phyloP scores from a whole-genome alignment of 192 early-diverging fungal genomes.

The Chytriomyces confervae region DNA sequence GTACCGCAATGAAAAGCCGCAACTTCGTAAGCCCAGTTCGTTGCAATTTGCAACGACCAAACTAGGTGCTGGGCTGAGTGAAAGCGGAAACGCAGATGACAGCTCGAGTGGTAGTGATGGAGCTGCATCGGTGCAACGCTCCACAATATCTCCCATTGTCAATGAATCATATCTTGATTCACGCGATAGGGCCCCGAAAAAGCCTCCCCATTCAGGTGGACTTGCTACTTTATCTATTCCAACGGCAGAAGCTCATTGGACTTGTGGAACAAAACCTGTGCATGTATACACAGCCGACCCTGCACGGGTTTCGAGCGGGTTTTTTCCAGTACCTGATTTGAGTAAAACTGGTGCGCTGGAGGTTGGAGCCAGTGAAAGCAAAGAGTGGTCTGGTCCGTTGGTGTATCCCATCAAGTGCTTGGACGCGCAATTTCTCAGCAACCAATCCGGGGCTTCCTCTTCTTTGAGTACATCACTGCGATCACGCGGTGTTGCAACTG shows the following conservation, averaged over 20 bases:
- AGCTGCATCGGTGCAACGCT: too few relatives aligned
- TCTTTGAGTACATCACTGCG: conserved; percentile 18
- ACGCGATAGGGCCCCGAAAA: not conserved
- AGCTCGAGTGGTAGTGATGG: not conserved
- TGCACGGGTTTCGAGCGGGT: conserved; percentile 28
- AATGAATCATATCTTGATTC: not conserved
- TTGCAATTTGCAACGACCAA: conserved; percentile 10
- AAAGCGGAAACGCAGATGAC: conserved; percentile 13
- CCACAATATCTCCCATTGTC: not conserved
- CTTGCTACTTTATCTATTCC: not conserved
- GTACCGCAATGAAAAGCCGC: not conserved
- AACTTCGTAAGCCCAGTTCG: conserved; percentile 14
- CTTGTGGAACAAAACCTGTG: too few relatives aligned
- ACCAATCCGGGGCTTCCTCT: not conserved
- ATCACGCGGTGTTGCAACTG: not conserved
- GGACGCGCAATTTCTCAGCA: too few relatives aligned
- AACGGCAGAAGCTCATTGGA: too few relatives aligned
- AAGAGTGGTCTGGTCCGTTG: not conserved
- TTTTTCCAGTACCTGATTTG: conserved; percentile 11
- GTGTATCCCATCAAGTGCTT: not conserved
- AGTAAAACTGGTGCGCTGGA: too few relatives aligned
- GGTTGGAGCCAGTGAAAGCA: too few relatives aligned
- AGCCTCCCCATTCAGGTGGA: not conserved
- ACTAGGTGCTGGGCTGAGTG: conserved; percentile 15
- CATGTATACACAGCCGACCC: conserved; percentile 20